A percentile compares a stretch with the other conserved stretches of the same genome.
Evolutionary conservation across 257 asterid genomes (phyloP).

Genomic region (Paulownia fortunei): DNA sequence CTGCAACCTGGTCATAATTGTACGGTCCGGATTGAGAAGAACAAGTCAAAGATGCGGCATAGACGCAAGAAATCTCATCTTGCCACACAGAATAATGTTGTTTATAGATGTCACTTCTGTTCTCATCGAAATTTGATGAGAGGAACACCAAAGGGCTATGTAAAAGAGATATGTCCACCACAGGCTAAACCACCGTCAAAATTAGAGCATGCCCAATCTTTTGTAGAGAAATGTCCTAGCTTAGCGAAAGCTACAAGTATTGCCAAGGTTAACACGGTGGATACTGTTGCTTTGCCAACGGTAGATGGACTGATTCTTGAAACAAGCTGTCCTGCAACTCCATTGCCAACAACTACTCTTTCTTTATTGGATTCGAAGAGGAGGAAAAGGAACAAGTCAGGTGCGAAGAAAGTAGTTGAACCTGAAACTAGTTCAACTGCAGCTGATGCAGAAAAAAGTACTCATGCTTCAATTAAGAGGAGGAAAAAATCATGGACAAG

Average conservation of each 20-base stretch:
- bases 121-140: constrained; percentile 63
- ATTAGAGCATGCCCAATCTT: constrained; percentile 26
- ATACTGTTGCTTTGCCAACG: constrained; percentile 38
- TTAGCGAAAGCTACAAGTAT: constrained; percentile 9
- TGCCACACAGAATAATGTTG: constrained; percentile 54
- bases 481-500: constrained; percentile 74
- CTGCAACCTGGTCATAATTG: constrained; percentile 75
- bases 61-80: constrained; percentile 43
- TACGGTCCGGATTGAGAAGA: constrained; percentile 61
- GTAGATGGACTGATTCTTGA: constrained; percentile 34
- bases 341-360: constrained; percentile 30
- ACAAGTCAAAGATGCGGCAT: constrained; percentile 41
- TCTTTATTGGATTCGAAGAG: constrained; percentile 64
- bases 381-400: constrained; percentile 59
- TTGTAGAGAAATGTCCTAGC: constrained; percentile 23
- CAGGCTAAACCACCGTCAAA: constrained; percentile 41
- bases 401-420: constrained; percentile 49
- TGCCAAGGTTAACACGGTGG: constrained; percentile 7
- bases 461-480: constrained; percentile 50
- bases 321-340: constrained; percentile 49
- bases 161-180: constrained; percentile 56
- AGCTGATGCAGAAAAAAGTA: constrained; percentile 36
- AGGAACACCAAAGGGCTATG: constrained; percentile 72
- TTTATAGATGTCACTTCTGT: constrained; percentile 72
- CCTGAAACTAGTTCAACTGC: constrained; percentile 32